Evolutionary conservation across 2,329 filamentous ascomycete genomes (phyloP).

Genomic region (Phialophora tarda): DNA sequence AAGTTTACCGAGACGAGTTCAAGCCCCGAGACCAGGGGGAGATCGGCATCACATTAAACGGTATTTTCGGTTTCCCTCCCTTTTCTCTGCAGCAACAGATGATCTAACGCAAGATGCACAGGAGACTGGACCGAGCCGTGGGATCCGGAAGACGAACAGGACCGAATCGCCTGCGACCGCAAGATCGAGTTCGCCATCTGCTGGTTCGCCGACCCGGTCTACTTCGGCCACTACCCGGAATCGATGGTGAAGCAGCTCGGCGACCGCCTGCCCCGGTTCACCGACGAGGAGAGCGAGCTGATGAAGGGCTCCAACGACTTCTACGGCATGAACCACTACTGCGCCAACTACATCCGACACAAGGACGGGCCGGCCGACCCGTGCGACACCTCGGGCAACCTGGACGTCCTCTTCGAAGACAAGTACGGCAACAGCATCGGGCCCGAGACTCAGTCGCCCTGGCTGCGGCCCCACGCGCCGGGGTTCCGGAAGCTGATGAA

Average conservation of each 20-base stretch:
- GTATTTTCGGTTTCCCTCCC: slow-evolving; percentile 47
- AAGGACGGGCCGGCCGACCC: slow-evolving; percentile 59
- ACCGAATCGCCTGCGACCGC: slow-evolving; percentile 76
- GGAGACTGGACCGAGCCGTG: slow-evolving; percentile 82
- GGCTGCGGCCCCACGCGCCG: slow-evolving; percentile 75
- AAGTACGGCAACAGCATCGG: slow-evolving; percentile 77
- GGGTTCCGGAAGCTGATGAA: slow-evolving; percentile 78
- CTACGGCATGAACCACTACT: slow-evolving; percentile 95
- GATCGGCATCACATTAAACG: slow-evolving; percentile 88
- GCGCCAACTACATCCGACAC: slow-evolving; percentile 83
- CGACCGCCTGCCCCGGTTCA: slow-evolving; percentile 75
- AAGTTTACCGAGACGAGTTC: slow-evolving; percentile 82
- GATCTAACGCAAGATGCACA: slow-evolving; percentile 40
- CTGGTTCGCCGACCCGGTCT: slow-evolving; percentile 89
- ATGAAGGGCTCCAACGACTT: slow-evolving; percentile 89
- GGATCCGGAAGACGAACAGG: slow-evolving; percentile 75
- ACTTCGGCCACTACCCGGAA: slow-evolving; percentile 81
- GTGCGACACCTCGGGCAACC: slow-evolving; percentile 75
- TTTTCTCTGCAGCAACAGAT: not conserved
- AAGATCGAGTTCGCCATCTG: slow-evolving; percentile 87
- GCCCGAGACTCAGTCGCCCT: slow-evolving; percentile 79
- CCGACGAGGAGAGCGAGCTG: slow-evolving; percentile 71
- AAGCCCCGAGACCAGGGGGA: slow-evolving; percentile 73
- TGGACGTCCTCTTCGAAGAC: slow-evolving; percentile 73
- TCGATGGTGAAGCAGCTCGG: slow-evolving; percentile 84